phyloP scores from a whole-genome alignment of 768 basidiomycete species.

The Steccherinum ochraceum region DNA sequence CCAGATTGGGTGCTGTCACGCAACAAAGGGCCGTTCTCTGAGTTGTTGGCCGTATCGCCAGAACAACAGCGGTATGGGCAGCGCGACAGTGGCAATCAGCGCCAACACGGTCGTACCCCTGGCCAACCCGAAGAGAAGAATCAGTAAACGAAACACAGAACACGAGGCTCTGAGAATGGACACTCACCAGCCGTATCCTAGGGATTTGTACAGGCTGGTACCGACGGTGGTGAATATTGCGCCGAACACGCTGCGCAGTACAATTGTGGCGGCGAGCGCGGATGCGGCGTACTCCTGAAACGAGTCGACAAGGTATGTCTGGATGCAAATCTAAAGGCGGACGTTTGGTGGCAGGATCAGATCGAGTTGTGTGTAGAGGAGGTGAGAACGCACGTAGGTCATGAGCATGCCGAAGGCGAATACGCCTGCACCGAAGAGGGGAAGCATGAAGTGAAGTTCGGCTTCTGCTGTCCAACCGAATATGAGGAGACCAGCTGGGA shows the following conservation, averaged over 20 bases:
- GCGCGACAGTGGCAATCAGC: neutral
- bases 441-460: slow-evolving; percentile 35
- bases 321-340: slow-evolving; percentile 28
- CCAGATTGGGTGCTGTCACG: neutral
- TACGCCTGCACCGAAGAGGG: slow-evolving; percentile 5
- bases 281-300: slow-evolving; percentile 58
- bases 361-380: no score
- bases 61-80: neutral
- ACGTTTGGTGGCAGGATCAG: neutral
- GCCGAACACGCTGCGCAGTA: slow-evolving; percentile 56
- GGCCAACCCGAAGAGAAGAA: neutral
- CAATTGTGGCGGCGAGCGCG: slow-evolving; percentile 60
- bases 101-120: neutral
- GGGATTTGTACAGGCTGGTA: slow-evolving; percentile 52
- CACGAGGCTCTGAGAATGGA: no score
- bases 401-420: slow-evolving; percentile 48
- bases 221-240: slow-evolving; percentile 77
- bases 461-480: slow-evolving; percentile 64
- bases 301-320: slow-evolving; percentile 62
- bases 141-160: no score
- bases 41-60: neutral
- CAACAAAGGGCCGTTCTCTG: neutral
- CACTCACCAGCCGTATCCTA: slow-evolving; percentile 48
- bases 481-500: slow-evolving; percentile 65
- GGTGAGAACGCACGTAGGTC: slow-evolving; percentile 61